Evolutionary conservation across 345 rosid genomes (phyloP).

Genomic region (Dimocarpus longan): DNA sequence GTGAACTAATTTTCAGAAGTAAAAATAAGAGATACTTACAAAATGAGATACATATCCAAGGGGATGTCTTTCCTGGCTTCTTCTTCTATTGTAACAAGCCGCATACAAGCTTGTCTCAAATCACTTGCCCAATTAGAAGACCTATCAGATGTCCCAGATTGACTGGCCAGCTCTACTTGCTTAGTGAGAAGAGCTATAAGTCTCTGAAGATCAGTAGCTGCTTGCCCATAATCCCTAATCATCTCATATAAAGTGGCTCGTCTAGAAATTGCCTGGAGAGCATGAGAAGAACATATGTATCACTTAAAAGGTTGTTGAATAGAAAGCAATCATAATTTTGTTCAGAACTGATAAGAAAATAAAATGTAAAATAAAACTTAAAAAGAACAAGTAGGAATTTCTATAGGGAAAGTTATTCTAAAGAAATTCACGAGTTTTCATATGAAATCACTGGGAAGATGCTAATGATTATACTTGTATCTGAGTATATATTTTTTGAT

Average conservation of each 20-base stretch:
- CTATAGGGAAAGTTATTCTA: not conserved
- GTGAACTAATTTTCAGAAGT: not conserved
- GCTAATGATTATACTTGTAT: not conserved
- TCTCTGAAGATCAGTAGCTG: constrained; percentile 76
- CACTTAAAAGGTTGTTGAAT: constrained; percentile 11
- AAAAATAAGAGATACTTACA: constrained; percentile 58
- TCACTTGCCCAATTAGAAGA: constrained; percentile 53
- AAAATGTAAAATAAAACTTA: not conserved
- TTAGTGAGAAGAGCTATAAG: constrained; percentile 54
- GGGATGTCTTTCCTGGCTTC: constrained; percentile 73
- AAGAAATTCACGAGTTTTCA: not conserved
- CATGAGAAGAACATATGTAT: constrained; percentile 11
- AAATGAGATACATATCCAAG: constrained; percentile 77
- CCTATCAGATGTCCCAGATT: constrained; percentile 51
- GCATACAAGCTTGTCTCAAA: constrained; percentile 64
- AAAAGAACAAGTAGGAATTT: not conserved
- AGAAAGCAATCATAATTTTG: constrained; percentile 2
- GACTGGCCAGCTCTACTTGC: constrained; percentile 60
- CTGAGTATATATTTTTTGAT: not conserved
- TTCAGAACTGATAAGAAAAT: not conserved
- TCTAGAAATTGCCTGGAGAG: constrained; percentile 82
- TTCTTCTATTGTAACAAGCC: constrained; percentile 70
- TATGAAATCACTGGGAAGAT: not conserved
- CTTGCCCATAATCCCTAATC: constrained; percentile 89
- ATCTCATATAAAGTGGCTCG: constrained; percentile 81